Evolutionary conservation across 2,329 filamentous ascomycete genomes (phyloP).

Genomic region (Neofusicoccum umdonicola): DNA sequence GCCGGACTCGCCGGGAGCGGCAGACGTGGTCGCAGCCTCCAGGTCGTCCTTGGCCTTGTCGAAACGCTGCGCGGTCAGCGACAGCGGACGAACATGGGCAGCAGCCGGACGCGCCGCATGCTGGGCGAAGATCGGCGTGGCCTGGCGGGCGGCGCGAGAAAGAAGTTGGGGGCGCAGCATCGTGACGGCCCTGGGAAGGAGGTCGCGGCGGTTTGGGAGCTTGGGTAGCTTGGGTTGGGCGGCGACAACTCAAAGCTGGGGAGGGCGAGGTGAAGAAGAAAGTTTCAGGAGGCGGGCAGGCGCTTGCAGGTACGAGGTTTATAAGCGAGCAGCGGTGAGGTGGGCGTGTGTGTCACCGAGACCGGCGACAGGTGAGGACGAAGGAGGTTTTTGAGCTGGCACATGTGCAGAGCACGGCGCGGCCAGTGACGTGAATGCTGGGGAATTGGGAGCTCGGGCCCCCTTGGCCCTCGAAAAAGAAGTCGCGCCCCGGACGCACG

Average conservation of each 20-base stretch:
- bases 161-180: constrained; percentile 37
- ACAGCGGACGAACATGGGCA: constrained; percentile 27
- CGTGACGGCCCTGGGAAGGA: neutral
- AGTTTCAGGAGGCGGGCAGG: neutral
- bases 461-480: no score
- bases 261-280: neutral
- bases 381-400: constrained; percentile 12
- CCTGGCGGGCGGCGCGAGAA: constrained; percentile 24
- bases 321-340: constrained; percentile 2
- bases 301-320: neutral
- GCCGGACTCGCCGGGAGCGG: constrained; percentile 40
- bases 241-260: neutral
- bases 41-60: constrained; percentile 31
- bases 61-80: constrained; percentile 27
- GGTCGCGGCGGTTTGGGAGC: constrained; percentile 8
- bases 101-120: constrained; percentile 29
- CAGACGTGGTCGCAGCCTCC: constrained; percentile 36
- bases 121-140: constrained; percentile 27
- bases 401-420: constrained; percentile 2
- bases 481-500: neutral
- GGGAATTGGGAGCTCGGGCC: constrained; percentile 9
- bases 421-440: neutral
- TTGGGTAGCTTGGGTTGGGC: constrained; percentile 3
- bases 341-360: neutral
- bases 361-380: neutral